Evolutionary conservation across 371 early-diverging fungal genomes (phyloP), one percentile per base, ranked within the genome.

Genomic region (Mortierella sp.): DNA sequence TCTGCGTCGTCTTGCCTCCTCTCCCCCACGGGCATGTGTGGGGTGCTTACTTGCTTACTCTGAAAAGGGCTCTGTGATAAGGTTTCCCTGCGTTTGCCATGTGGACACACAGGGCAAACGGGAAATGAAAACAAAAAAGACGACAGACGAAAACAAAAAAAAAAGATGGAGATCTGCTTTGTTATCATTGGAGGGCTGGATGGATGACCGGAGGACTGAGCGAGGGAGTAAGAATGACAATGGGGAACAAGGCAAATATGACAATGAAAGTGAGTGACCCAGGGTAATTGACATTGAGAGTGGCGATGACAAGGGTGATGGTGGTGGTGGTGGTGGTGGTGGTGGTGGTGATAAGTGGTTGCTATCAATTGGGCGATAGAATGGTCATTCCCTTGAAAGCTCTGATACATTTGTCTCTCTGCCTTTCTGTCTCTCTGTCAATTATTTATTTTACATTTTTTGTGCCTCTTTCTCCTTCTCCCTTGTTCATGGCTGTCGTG

Each of bases 81-180:
- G n/a, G n/a, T n/a, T n/a, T n/a, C n/a, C n/a, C n/a, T n/a, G n/a
- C n/a, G n/a, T n/a, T n/a, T n/a, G n/a, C n/a, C 61, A 34, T 61
- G 61, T 61, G 61, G 34, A 39, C 37, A 34, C 61, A 61, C 61
- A 61, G 34, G 61, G 61, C 61, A 61, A 19, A 19, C 61, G 10
- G 61, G 8, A 61, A 61, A 61, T 39, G 34, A 34, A 34, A 61
- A 52, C 52, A 52, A 50, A 24, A 50, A n/a, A n/a, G 24, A 50
- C 48, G n/a, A 2, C 22, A 16, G 11, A 31, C 26, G 10, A 55
- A 0, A 31, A 55, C 34, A 16, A 29, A 55, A 58, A 34, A 34
- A 34, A 31, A 61, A 34, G 61, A 19, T 29, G 55, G 55, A 55
- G 55, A 55, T 37, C 37, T 37, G 8, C 37, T 61, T 22, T 37